These are phyloP conservation scores for Juglanconis oblonga DNA, from an alignment of 2,329 filamentous ascomycete genomes.

Conservation along the genomic window DNA sequence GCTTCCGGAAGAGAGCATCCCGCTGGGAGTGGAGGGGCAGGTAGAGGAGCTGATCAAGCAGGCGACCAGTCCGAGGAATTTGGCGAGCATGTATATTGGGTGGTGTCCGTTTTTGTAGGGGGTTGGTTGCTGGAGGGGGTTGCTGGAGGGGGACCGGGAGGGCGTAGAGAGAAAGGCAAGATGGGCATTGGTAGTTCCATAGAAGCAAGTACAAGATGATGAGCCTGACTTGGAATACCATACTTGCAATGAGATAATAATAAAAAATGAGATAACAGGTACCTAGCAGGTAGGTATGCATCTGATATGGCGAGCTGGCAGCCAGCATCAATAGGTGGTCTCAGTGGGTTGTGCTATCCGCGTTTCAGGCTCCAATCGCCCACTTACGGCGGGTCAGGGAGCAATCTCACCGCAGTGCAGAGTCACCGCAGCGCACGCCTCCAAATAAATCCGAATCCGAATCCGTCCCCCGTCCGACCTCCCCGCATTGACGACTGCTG, in stretches of 20 bases:
- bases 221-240: neutral
- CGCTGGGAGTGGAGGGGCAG: slow-evolving; percentile 91
- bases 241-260: no score
- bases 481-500: no score
- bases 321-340: neutral
- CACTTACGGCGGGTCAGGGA: neutral
- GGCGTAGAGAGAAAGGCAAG: neutral
- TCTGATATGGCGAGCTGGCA: no score
- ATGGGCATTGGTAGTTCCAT: no score
- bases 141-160: neutral
- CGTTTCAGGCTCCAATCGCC: neutral
- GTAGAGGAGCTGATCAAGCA: slow-evolving; percentile 92
- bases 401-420: no score
- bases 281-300: no score
- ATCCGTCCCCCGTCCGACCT: no score
- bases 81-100: slow-evolving; percentile 95
- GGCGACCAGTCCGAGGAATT: slow-evolving; percentile 74
- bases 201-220: neutral
- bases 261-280: no score
- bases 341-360: neutral
- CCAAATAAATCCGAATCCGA: no score
- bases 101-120: slow-evolving; percentile 66
- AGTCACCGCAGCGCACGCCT: no score
- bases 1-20: slow-evolving; percentile 83
- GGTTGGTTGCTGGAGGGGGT: neutral